Conservation (phyloP, 345 rosid genomes). For the Hibiscus syriacus region DNA sequence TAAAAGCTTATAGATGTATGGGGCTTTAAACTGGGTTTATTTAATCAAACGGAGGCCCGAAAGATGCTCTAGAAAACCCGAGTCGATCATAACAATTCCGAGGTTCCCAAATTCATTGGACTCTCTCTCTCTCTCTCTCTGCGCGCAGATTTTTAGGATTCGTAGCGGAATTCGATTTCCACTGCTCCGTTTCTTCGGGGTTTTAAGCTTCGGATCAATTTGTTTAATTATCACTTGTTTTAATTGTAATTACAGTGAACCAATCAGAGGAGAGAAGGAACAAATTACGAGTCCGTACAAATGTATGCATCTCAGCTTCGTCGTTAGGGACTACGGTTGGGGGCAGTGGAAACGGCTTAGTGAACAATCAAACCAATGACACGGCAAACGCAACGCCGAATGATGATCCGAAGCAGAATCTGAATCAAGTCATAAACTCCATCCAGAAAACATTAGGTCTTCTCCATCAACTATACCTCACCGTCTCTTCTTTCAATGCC, state of each 20-base stretch:
- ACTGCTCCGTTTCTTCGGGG: neutral
- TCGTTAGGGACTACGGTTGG: constrained; percentile 14
- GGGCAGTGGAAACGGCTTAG: constrained; percentile 38
- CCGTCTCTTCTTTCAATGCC: constrained; percentile 70
- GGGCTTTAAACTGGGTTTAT: neutral
- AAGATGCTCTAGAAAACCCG: neutral
- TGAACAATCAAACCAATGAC: constrained; percentile 36
- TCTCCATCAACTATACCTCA: constrained; percentile 75
- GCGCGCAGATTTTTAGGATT: neutral
- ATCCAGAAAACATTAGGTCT: constrained; percentile 72
- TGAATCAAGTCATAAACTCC: constrained; percentile 68
- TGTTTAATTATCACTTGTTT: neutral
- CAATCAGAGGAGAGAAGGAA: neutral
- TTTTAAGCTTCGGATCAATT: neutral
- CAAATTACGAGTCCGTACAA: neutral
- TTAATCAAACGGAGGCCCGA: neutral
- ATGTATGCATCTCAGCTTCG: constrained; percentile 6
- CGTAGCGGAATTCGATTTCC: neutral
- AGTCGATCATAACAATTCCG: neutral
- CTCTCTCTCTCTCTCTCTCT: too few species aligned
- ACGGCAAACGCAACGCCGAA: constrained; percentile 15
- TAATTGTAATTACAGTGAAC: neutral
- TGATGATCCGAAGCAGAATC: constrained; percentile 69
- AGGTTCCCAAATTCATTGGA: neutral
- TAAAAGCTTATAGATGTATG: neutral